These are phyloP conservation scores for Wallemia hederae DNA, from an alignment of 1,284 basidiomycete genomes.

Conservation along the genomic window DNA sequence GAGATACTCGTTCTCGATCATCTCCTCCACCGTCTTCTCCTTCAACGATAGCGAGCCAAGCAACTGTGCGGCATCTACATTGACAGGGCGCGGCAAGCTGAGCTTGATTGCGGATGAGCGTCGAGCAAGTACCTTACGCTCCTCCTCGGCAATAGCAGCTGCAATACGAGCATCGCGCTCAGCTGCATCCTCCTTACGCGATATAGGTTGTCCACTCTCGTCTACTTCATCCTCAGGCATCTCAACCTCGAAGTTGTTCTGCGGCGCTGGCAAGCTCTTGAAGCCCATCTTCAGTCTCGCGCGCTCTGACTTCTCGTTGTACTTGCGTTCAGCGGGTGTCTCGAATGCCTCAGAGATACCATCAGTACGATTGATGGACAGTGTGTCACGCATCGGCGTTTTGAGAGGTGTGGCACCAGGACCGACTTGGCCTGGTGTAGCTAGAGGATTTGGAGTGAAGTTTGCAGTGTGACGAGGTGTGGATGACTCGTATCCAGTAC, in stretches of 20 bases:
- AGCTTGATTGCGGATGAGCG: conserved; percentile 54
- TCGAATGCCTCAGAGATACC: conserved; percentile 26
- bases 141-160: conserved; percentile 41
- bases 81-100: conserved; percentile 56
- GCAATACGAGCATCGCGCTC: conserved; percentile 58
- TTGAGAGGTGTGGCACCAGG: conserved; percentile 45
- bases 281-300: conserved; percentile 27
- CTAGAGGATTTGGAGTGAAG: conserved; percentile 83
- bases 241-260: conserved; percentile 91
- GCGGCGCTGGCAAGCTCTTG: conserved; percentile 56
- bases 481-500: conserved; percentile 68
- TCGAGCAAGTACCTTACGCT: conserved; percentile 42
- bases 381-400: conserved; percentile 68
- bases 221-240: conserved; percentile 50
- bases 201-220: conserved; percentile 17
- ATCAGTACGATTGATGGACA: conserved; percentile 51
- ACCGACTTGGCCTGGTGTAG: conserved; percentile 33
- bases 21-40: conserved; percentile 20
- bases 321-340: conserved; percentile 44
- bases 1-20: conserved; percentile 54
- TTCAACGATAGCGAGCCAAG: conserved; percentile 24
- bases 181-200: conserved; percentile 59
- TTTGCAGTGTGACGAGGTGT: conserved; percentile 63
- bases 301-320: conserved; percentile 31
- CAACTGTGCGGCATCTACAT: conserved; percentile 40